phyloP scores from a whole-genome alignment of 1,284 basidiomycete genomes.

The Tylopilus orsonianus region DNA sequence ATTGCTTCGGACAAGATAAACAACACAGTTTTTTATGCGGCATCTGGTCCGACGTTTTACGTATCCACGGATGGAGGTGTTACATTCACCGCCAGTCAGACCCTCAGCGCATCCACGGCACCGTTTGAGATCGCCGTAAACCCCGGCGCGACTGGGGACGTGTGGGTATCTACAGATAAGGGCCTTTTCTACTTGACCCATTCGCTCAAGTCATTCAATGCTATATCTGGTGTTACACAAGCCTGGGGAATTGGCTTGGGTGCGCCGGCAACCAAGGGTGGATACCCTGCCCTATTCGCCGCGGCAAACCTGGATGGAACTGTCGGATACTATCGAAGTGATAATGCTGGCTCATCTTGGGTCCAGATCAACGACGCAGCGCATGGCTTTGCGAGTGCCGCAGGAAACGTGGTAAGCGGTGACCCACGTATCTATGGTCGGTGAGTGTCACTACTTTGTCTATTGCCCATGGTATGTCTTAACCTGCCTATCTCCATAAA shows the following conservation, averaged over 20 bases:
- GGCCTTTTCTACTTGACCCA: conserved; percentile 11
- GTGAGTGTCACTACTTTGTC: conserved; percentile 4
- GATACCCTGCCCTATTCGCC: conserved; percentile 8
- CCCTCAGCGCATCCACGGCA: conserved; percentile 5
- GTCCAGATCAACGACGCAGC: conserved; percentile 59
- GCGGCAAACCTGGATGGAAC: neutral
- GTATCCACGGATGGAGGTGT: conserved; percentile 7
- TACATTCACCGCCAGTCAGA: conserved; percentile 3
- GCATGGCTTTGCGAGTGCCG: conserved; percentile 59
- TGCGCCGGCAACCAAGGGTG: neutral
- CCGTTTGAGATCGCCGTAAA: conserved; percentile 13
- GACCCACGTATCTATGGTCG: conserved; percentile 35
- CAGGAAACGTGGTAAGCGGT: conserved; percentile 48
- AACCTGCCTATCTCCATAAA: neutral
- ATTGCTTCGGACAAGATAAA: conserved; percentile 15
- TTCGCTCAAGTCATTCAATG: neutral
- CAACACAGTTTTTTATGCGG: conserved; percentile 10
- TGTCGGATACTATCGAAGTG: conserved; percentile 46
- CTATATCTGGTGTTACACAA: neutral
- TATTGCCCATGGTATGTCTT: neutral
- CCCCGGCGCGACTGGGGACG: conserved; percentile 3
- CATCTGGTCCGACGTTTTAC: conserved; percentile 11
- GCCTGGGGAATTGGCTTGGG: conserved; percentile 12
- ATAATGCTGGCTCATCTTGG: conserved; percentile 59
- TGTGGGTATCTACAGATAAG: conserved; percentile 14